Evolutionary conservation across 78 protist genomes (phyloP).

Genomic region (Dictyostelium purpureum): DNA sequence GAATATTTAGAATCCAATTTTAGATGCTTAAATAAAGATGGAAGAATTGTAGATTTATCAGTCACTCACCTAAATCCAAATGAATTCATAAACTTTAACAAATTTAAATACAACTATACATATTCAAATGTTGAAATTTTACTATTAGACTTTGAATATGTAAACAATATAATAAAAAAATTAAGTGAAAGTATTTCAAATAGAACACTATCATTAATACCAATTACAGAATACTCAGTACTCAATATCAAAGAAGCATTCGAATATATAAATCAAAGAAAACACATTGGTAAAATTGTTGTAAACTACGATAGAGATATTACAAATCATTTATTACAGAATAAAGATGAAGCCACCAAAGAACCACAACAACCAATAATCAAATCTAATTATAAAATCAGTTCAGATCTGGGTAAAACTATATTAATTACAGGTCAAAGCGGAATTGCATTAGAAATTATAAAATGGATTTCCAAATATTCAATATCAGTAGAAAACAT

Average conservation of each 20-base stretch:
- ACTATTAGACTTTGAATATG: background rate
- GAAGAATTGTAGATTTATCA: constrained; percentile 29
- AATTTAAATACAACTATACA: background rate
- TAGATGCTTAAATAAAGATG: background rate
- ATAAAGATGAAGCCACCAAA: background rate
- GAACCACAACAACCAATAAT: background rate
- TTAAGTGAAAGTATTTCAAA: background rate
- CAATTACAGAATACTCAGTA: background rate
- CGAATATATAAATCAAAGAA: constrained; percentile 2
- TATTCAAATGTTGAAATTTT: background rate
- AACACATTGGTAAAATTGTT: constrained; percentile 3
- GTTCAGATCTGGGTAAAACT: background rate
- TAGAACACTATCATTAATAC: background rate
- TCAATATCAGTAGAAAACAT: background rate
- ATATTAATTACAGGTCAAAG: constrained; percentile 31
- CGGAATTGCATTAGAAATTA: constrained; percentile 3
- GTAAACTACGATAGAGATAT: background rate
- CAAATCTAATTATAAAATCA: background rate
- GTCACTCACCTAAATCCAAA: background rate
- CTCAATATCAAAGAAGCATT: background rate
- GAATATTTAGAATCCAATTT: background rate
- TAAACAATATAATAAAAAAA: background rate
- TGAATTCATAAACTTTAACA: background rate
- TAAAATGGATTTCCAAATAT: background rate
- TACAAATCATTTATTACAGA: background rate